Base-by-base conservation (phyloP, 495 filamentous ascomycete species). In the Xylaria palmicola region DNA sequence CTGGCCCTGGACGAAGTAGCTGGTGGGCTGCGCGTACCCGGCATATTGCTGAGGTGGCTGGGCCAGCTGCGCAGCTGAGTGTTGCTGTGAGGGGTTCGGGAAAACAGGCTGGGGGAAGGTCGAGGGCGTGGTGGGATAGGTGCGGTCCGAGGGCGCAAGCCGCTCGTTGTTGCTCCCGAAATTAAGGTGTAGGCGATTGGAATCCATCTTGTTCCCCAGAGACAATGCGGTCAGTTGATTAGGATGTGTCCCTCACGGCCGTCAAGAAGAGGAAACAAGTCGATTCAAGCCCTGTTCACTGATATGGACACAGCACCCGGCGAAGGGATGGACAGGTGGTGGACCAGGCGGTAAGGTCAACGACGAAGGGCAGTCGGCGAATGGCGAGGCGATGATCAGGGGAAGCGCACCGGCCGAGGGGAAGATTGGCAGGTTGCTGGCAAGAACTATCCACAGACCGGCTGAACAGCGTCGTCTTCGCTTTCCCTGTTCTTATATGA, bases 91-190 rank as follows among this genome's bases (percentile, higher is more conserved):
- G 64, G 70, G 85, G 80, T 62, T 85, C 50, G 73, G 77, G 73
- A 85, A 86, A 69, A 95, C 87, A 29, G 92, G 92, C 75, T 97
- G 92, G 10, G 93, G 93, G 68, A 97, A 97, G 50, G 93, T 94
- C 62, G 92, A 97, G 56, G 94, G 93, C 17, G 94, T 98, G 47
- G 94, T 96, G 69, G 94, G 95, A 84, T 93, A 98, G 59, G 89
- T 86, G 75, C 90, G 90, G 73, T 86, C 89, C 74, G 85, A 85
- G 57, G 84, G 75, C 52, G 83, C 79, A 43, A 86, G 84, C 68
- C 86, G 85, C 65, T 84, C 83, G 65, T 87, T 86, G n/a, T 50
- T 86, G 66, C 76, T 85, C 63, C 77, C 79, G 70, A 91, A 89
- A 74, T 92, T 92, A 63, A 92, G 79, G 68, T 87, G 85, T 57